phyloP scores from a whole-genome alignment of 768 basidiomycete species.

The Boletales sp. region DNA sequence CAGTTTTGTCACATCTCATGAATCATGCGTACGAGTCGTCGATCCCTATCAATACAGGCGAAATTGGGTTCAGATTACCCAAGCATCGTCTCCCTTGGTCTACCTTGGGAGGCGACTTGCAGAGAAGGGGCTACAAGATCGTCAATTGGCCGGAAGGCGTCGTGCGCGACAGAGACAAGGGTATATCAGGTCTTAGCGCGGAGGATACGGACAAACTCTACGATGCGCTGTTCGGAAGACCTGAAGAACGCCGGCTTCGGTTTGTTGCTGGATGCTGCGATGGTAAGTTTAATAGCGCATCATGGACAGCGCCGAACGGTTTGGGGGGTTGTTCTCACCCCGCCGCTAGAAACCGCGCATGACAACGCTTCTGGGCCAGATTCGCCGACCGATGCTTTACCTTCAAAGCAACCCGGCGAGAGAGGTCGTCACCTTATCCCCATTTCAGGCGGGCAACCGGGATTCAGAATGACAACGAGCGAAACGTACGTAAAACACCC shows the following conservation, averaged over 20 bases:
- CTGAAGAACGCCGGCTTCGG: not conserved
- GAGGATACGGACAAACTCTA: slow-evolving; percentile 10
- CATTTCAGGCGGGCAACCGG: not conserved
- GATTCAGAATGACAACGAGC: slow-evolving; percentile 2
- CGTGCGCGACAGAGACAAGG: slow-evolving; percentile 3
- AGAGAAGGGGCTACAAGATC: slow-evolving; percentile 3
- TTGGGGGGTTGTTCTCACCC: not conserved
- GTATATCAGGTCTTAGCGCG: not conserved
- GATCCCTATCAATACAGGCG: not conserved
- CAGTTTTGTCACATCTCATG: not conserved
- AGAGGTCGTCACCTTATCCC: not conserved
- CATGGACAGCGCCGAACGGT: no score
- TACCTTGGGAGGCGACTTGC: slow-evolving; percentile 6
- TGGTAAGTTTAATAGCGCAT: not conserved
- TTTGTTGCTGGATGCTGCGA: not conserved
- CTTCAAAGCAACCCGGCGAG: not conserved
- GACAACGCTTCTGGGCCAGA: no score
- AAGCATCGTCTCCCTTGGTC: slow-evolving; percentile 8
- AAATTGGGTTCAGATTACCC: slow-evolving; percentile 3
- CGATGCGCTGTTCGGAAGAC: slow-evolving; percentile 3
- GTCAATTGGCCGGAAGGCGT: slow-evolving; percentile 6
- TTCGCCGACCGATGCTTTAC: no score
- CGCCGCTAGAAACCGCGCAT: not conserved
- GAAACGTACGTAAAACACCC: not conserved
- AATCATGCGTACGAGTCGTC: fast-evolving